Conservation (phyloP, 495 filamentous ascomycete genomes). For the Aspergillus affinis region DNA sequence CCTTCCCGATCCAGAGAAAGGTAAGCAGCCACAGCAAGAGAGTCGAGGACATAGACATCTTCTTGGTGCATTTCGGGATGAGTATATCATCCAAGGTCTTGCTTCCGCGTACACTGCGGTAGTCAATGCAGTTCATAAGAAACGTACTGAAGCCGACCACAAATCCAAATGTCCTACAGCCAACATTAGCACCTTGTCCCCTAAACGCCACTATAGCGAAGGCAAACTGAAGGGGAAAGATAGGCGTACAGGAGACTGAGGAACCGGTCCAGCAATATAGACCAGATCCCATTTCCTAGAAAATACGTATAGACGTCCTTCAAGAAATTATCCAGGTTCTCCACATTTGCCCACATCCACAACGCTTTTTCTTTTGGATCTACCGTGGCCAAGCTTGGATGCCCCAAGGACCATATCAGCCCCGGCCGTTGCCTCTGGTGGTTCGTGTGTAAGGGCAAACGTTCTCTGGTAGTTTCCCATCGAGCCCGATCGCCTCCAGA, state of each 20-base stretch:
- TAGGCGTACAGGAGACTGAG: slow-evolving; percentile 71
- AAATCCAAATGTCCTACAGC: slow-evolving; percentile 66
- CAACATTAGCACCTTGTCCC: not conserved
- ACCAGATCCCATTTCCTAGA: slow-evolving; percentile 82
- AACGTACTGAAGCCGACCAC: slow-evolving; percentile 83
- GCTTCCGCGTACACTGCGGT: slow-evolving; percentile 69
- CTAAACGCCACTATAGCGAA: not conserved
- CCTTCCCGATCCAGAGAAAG: slow-evolving; percentile 83
- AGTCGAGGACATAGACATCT: slow-evolving; percentile 80
- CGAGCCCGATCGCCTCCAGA: slow-evolving; percentile 55
- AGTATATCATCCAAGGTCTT: slow-evolving; percentile 74
- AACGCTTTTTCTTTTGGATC: slow-evolving; percentile 81
- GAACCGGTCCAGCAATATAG: slow-evolving; percentile 69
- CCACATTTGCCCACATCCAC: slow-evolving; percentile 94
- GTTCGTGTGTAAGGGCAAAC: slow-evolving; percentile 49
- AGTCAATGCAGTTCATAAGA: slow-evolving; percentile 85
- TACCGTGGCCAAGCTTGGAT: slow-evolving; percentile 47
- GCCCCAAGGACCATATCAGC: slow-evolving; percentile 34
- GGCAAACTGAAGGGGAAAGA: not conserved
- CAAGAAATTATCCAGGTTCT: slow-evolving; percentile 88
- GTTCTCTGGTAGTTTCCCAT: slow-evolving; percentile 65
- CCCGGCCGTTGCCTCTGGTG: slow-evolving; percentile 20
- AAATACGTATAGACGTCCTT: slow-evolving; percentile 91
- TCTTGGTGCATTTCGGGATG: slow-evolving; percentile 77
- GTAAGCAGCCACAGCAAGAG: slow-evolving; percentile 80